Conservation (phyloP, 225 moss, liverwort and hornwort genomes). For the Polytrichum formosum region DNA sequence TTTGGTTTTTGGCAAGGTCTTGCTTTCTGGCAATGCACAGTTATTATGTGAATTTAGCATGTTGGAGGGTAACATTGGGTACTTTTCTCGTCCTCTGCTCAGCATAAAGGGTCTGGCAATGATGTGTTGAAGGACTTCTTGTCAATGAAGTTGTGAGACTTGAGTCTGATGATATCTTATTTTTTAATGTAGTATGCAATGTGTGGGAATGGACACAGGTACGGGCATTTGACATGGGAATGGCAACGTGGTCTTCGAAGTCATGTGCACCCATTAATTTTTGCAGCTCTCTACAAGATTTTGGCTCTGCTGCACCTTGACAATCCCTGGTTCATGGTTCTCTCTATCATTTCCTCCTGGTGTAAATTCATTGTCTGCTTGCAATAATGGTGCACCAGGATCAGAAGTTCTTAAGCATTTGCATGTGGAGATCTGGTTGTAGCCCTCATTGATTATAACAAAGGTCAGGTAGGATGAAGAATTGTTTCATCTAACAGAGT, state of each 20-base stretch:
- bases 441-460: too few relatives aligned
- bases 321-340: conserved; percentile 95
- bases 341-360: conserved; percentile 25
- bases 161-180: conserved; percentile 4
- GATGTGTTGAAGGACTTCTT: background rate
- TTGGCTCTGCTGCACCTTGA: conserved; percentile 71
- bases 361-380: background rate
- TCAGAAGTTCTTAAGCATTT: too few relatives aligned
- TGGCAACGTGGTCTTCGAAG: conserved; percentile 89
- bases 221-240: conserved; percentile 98
- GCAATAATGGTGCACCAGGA: too few relatives aligned
- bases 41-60: background rate
- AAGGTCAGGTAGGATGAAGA: too few relatives aligned
- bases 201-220: conserved; percentile 44
- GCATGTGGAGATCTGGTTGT: too few relatives aligned
- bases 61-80: background rate
- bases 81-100: background rate
- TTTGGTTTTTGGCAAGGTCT: background rate
- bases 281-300: conserved; percentile 82
- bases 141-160: background rate
- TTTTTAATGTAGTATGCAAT: conserved; percentile 1
- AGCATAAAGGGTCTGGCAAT: background rate
- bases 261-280: conserved; percentile 84
- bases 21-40: background rate
- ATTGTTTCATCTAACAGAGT: too few relatives aligned